Evolutionary conservation across 2,329 filamentous ascomycete species (phyloP).

Genomic region (Phialophora chinensis): DNA sequence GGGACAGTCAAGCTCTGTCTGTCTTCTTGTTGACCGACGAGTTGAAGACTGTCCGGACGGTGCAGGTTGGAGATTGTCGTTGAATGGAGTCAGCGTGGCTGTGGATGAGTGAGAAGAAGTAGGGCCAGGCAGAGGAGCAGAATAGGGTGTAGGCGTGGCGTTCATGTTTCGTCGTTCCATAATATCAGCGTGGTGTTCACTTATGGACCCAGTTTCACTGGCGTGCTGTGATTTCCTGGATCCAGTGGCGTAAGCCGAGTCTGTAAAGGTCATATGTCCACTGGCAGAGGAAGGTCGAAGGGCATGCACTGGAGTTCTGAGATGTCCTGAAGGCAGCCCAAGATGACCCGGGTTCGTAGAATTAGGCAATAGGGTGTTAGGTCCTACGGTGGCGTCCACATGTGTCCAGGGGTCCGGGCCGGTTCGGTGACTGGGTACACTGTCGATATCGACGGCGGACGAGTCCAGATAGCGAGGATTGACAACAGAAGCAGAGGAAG

Average conservation of each 20-base stretch:
- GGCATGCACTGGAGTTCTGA: conserved; percentile 6
- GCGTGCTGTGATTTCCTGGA: conserved; percentile 23
- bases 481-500: conserved; percentile 15
- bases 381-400: conserved; percentile 23
- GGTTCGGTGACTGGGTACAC: conserved; percentile 27
- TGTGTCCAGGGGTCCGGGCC: conserved; percentile 27
- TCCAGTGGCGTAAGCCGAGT: conserved; percentile 31
- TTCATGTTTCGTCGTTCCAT: conserved; percentile 18
- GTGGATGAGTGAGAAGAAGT: conserved; percentile 16
- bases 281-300: conserved; percentile 23
- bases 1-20: conserved; percentile 12
- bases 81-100: background rate
- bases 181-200: conserved; percentile 8
- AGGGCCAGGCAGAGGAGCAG: background rate
- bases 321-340: conserved; percentile 14
- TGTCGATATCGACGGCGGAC: conserved; percentile 8
- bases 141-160: background rate
- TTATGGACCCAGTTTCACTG: conserved; percentile 23
- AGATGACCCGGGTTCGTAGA: conserved; percentile 3
- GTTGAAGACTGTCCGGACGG: conserved; percentile 4
- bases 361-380: conserved; percentile 10
- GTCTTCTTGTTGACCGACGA: conserved; percentile 5
- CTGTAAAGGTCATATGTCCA: conserved; percentile 29
- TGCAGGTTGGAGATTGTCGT: background rate
- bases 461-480: conserved; percentile 15